Base-by-base conservation (phyloP, 768 basidiomycete genomes). In the Mycena galopus region DNA sequence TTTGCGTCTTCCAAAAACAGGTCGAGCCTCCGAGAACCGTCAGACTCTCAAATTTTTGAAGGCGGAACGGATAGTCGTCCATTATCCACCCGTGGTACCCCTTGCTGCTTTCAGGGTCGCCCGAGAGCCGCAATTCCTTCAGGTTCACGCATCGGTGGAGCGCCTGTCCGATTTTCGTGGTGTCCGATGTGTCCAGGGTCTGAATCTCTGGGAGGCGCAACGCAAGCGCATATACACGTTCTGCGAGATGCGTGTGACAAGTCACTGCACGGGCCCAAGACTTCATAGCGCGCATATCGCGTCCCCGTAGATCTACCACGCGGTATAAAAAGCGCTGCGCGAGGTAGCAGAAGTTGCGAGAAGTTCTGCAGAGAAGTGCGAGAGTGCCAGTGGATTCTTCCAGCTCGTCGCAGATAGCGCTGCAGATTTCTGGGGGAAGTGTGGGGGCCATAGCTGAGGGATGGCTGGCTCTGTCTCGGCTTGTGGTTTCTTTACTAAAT, bases 91-190 rank as follows among this genome's bases (percentile, higher is more conserved):
- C 60, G 23, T 56, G 53, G 16, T n/a, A n/a, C n/a, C n/a, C n/a
- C n/a, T n/a, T n/a, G n/a, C n/a, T n/a, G 63, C 47, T 0, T 11
- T 19, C 19, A 4, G 6, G 4, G 2, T 21, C 44, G 21, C 44
- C 10, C 7, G 21, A n/a, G 21, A 47, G 11, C 23, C 23, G 16
- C 29, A 69, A 27, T 27, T 69, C 59, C 25, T 69, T 69, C 51
- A 69, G 67, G 39, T 69, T 62, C 37, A 62, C 19, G 17, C 60
- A 69, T 35, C 12, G 23, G 23, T n/a, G 17, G 25, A 70, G 62
- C 8, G 69, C 69, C 3, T n/a, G 62, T 10, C 14, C 35, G 6
- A 70, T 23, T 17, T 62, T 69, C 5, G 29, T 4, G 2, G 35
- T 14, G 30, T 69, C 67, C 0, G 67, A 60, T 10, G 55, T 42